Base-by-base conservation (phyloP, 1,284 basidiomycete species). In the Austroboletus niveus region DNA sequence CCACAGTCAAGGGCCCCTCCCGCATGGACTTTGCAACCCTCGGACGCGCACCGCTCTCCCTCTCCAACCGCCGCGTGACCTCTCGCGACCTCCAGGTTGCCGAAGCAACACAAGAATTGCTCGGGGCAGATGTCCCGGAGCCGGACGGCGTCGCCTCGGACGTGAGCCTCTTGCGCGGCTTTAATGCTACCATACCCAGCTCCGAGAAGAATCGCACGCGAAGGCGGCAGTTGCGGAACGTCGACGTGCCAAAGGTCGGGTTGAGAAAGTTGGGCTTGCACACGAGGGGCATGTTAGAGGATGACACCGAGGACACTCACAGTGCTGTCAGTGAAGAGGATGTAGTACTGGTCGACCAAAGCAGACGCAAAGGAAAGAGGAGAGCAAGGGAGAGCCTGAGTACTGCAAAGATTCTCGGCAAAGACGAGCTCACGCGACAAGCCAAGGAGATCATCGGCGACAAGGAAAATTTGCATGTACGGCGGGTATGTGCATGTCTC, bases 171-270 rank as follows among this genome's bases (percentile, higher is more conserved):
- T 75, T 94, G 39, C 82, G 87, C 41, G 94, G 94, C 0, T 97
- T 96, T 70, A 87, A 90, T 59, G 94, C 94, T 30, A 96, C 94
- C 2, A 89, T 95, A 46, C 94, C 94, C 9, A 91, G 87, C 62
- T 83, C 92, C 30, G 87, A 93, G 62, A 79, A 85, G 60, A 79
- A 89, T 48, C 85, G 89, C 53, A 76, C 82, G 17, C 76, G 92
- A 54, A 72, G 94, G 52, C 71, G 92, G 49, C 84, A 90, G 67
- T 82, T 89, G 65, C 77, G 94, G 51, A 91, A 89, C 61, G 80
- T 95, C 12, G 89, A 93, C 1, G 79, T 84, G 6, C 88, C 86
- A 27, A 78, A 79, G 62, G 72, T 92, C 32, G 91, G 92, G 0
- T 68, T 95, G 58, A 92, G 87, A 77, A 83, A 80, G 69, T 67